Evolutionary conservation across 768 basidiomycete genomes (phyloP).

Genomic region (Lyophyllum decastes): DNA sequence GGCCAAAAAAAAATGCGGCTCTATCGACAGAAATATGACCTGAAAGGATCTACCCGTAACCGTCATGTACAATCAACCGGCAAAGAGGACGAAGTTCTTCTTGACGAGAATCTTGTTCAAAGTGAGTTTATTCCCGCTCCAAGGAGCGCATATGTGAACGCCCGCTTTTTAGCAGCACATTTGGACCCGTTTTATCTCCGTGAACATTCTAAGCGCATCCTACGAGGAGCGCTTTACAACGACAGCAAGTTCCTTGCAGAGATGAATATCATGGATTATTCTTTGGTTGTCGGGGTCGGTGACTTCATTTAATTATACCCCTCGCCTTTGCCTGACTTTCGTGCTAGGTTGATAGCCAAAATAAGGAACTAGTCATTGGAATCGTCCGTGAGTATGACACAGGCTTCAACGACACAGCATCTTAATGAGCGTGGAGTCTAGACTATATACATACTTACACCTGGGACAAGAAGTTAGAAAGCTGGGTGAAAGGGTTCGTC

Average conservation of each 20-base stretch:
- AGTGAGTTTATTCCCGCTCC: conserved; percentile 46
- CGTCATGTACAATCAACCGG: conserved; percentile 91
- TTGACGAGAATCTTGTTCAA: conserved; percentile 96
- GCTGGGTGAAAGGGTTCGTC: conserved; percentile 96
- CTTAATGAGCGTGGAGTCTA: conserved; percentile 26
- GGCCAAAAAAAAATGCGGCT: no score
- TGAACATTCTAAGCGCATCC: conserved; percentile 94
- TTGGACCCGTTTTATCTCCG: conserved; percentile 89
- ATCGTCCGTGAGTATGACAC: conserved; percentile 80
- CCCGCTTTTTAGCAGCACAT: conserved; percentile 63
- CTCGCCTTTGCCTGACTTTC: background rate
- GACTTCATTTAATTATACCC: background rate
- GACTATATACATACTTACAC: conserved; percentile 96
- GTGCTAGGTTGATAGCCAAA: conserved; percentile 72
- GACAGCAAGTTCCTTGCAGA: conserved; percentile 95
- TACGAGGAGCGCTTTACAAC: conserved; percentile 90
- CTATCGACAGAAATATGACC: conserved; percentile 79
- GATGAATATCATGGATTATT: conserved; percentile 98
- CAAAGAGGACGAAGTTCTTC: conserved; percentile 86
- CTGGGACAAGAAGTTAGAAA: conserved; percentile 98
- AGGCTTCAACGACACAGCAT: background rate
- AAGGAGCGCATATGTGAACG: background rate
- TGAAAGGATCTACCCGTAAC: conserved; percentile 95
- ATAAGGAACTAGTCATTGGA: conserved; percentile 89
- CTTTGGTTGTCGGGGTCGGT: conserved; percentile 79